Evolutionary conservation across 2,329 filamentous ascomycete genomes (phyloP).

Genomic region (Botryotinia calthae): DNA sequence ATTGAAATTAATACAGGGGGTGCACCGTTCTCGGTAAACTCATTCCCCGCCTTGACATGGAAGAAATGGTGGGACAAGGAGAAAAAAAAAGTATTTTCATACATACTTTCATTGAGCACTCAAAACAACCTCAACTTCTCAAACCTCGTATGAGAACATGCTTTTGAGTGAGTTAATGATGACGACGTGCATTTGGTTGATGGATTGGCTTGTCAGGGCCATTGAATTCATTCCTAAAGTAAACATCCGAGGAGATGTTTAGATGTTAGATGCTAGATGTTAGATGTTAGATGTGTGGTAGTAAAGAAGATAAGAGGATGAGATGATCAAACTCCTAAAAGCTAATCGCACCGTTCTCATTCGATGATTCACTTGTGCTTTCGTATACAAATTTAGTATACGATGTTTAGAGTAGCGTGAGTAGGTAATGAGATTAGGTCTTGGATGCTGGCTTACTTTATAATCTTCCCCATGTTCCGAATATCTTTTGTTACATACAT

Average conservation of each 20-base stretch:
- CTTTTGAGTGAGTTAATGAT: background rate
- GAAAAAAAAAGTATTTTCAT: background rate
- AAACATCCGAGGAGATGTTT: background rate
- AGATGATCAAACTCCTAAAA: too few relatives aligned
- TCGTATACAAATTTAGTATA: background rate
- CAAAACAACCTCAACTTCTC: background rate
- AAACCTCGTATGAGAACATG: constrained; percentile 3
- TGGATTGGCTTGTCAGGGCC: background rate
- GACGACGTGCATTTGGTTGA: background rate
- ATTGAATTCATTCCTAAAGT: background rate
- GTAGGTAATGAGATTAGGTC: background rate
- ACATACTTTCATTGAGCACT: background rate
- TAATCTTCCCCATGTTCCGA: background rate
- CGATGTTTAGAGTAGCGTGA: too few relatives aligned
- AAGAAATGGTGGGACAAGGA: background rate
- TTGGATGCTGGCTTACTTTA: background rate
- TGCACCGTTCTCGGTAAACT: constrained; percentile 2
- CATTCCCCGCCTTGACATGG: background rate
- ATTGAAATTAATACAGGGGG: background rate
- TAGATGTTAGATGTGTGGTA: background rate
- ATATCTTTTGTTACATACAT: background rate
- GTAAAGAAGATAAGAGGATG: background rate
- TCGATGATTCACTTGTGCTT: background rate
- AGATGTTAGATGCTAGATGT: background rate
- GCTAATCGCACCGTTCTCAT: background rate